Base-by-base conservation (phyloP, 1,284 basidiomycete genomes). In the Sanghuangporus weigelae region DNA sequence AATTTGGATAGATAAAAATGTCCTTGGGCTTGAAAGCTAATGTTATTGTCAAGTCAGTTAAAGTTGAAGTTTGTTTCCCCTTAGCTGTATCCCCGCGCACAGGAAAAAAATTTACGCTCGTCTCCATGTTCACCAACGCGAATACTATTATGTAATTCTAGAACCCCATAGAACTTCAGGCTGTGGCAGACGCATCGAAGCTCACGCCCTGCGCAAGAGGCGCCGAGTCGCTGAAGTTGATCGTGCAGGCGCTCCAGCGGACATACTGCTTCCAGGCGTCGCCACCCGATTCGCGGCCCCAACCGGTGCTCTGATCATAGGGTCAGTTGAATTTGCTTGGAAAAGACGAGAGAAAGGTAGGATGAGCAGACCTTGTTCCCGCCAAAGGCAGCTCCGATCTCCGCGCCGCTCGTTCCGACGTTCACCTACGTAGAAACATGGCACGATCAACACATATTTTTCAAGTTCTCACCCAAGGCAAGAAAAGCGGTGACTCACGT, bases 201-300 rank as follows among this genome's bases (percentile, higher is more conserved):
- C 82, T 86, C 65, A 98, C 94, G 6, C 95, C 95, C 76, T 98
- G 95, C 0, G 95, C 95, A 31, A 98, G 79, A 10, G 92, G 93
- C 55, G 94, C 89, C 70, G 87, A 84, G 72, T 93, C 84, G 38
- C 92, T 93, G 77, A 93, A 98, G 77, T 98, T 98, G 74, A 98
- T 81, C 7, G 95, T 98, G 73, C 92, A 95, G 49, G 92, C 86
- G 72, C 90, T 89, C 90, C 91, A 93, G 64, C 92, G 85, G 50
- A 92, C 89, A 67, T 92, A 93, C 73, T 96, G 93, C 76, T 96
- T 96, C 95, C 95, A 98, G 26, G 95, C 92, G 75, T 98, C 95
- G 54, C 95, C 95, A 40, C 95, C 95, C 14, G 92, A 95, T 77
- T 98, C 95, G 62, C 95, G 85, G n/a, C 96, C 96, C 94, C 93